Evolutionary conservation across 352 stramenopile species (phyloP), one percentile per base, ranked within the genome.

Genomic region (Globisporangium nagaii): DNA sequence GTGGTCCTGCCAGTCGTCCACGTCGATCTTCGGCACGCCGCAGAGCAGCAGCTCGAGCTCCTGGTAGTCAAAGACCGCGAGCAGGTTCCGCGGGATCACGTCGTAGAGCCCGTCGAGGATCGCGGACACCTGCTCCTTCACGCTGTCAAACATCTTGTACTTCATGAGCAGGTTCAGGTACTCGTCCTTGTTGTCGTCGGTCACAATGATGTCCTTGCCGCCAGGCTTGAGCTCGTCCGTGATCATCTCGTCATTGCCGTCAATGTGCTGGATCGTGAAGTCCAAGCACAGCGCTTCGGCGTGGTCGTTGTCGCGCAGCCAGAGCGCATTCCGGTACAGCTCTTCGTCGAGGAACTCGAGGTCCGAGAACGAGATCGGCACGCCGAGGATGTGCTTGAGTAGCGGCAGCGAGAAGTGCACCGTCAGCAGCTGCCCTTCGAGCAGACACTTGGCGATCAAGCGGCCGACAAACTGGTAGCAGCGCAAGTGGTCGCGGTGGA

Each of bases 1-100:
- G 65, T 97, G 81, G 20, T 64, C 62, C 62, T 88, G 66, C 88
- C 90, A 96, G 67, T 98, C 91, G 19, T 81, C 74, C 13, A 97
- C 71, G 56, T 98, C 90, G 43, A 98, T 96, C 37, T 82, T 73
- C 37, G 82, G 84, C 25, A 96, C 60, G 30, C 91, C 97, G 39
- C 88, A 96, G 10, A 99, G 79, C 27, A 98, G 71, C 8, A 98
- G 62, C 58, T 98, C 94, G 17, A 99, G 77, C 66, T 99, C 96
- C 55, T 98, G 89, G 35, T 98, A 95, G 57, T 94, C 78, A 56
- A 98, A 96, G 5, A 98, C 77, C 25, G 85, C 66, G n/a, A 98
- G 63, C 39, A 96, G 80, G 0, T 73, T 84, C 15, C 70, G 73
- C 37, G 91, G 82, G 53, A 98, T 85, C 2, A 99, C 88, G 31